Conservation (phyloP, 495 filamentous ascomycete genomes). For the Penicillium pulvis region DNA sequence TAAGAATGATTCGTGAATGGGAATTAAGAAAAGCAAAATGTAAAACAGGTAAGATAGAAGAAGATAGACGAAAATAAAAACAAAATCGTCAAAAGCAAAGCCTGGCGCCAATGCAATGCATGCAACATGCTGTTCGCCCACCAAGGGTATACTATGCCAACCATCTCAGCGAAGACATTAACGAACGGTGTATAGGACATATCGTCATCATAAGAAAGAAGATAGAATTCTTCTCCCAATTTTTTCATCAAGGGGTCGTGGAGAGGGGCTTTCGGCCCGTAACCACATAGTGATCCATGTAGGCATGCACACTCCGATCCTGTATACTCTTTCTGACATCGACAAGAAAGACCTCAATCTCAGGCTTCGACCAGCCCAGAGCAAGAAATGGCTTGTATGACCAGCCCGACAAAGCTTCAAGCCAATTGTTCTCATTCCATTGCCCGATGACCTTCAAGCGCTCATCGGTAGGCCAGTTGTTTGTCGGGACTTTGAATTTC, state of each 20-base stretch:
- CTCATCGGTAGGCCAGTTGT: constrained; percentile 60
- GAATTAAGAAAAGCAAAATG: not conserved
- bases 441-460: constrained; percentile 51
- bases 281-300: constrained; percentile 55
- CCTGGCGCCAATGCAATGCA: constrained; percentile 31
- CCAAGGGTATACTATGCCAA: constrained; percentile 43
- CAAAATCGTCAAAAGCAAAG: constrained; percentile 10
- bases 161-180: constrained; percentile 21
- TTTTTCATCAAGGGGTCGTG: not conserved
- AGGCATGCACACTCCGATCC: constrained; percentile 56
- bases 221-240: not conserved
- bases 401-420: constrained; percentile 47
- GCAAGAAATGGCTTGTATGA: constrained; percentile 47
- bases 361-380: constrained; percentile 49
- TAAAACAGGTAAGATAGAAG: not conserved
- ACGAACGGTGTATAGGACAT: constrained; percentile 19
- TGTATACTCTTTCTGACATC: constrained; percentile 58
- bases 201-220: constrained; percentile 16
- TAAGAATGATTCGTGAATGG: not conserved
- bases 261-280: constrained; percentile 53
- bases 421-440: constrained; percentile 45
- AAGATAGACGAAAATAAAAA: constrained; percentile 12
- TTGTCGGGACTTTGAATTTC: constrained; percentile 58
- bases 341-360: constrained; percentile 61
- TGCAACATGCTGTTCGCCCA: constrained; percentile 18